Evolutionary conservation across 179 eudicot genomes (phyloP).

Genomic region (Beta macrorhiza): DNA sequence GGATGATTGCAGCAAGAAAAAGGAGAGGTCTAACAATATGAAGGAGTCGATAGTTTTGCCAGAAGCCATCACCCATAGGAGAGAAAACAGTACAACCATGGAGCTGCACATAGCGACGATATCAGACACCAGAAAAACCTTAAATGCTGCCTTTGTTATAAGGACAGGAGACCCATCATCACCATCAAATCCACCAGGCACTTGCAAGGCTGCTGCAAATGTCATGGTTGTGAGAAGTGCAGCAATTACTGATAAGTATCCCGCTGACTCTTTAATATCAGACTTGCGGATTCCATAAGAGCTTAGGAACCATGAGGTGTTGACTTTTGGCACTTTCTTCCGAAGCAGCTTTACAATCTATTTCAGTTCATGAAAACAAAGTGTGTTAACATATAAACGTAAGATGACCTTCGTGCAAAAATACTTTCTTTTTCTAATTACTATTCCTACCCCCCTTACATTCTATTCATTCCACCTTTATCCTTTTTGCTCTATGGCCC

Average conservation of each 20-base stretch:
- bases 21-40: conserved; percentile 16
- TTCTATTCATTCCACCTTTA: too few species aligned
- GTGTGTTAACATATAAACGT: too few species aligned
- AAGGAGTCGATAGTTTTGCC: background rate
- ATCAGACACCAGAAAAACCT: conserved; percentile 6
- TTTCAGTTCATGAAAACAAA: background rate
- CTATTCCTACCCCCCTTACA: too few species aligned
- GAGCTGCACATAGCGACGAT: conserved; percentile 17
- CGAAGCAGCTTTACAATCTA: background rate
- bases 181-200: conserved; percentile 5
- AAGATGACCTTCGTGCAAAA: background rate
- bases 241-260: too few species aligned
- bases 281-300: too few species aligned
- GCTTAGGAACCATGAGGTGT: too few species aligned
- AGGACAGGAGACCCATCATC: conserved; percentile 8
- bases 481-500: too few species aligned
- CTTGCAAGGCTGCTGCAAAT: too few species aligned
- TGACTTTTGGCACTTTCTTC: background rate
- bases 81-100: conserved; percentile 13
- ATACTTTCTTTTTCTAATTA: background rate
- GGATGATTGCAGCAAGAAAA: background rate
- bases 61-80: conserved; percentile 16
- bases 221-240: too few species aligned
- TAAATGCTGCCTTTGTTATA: conserved; percentile 6
- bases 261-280: too few species aligned